Conservation (phyloP, 345 rosid species). For the Pistacia atlantica region DNA sequence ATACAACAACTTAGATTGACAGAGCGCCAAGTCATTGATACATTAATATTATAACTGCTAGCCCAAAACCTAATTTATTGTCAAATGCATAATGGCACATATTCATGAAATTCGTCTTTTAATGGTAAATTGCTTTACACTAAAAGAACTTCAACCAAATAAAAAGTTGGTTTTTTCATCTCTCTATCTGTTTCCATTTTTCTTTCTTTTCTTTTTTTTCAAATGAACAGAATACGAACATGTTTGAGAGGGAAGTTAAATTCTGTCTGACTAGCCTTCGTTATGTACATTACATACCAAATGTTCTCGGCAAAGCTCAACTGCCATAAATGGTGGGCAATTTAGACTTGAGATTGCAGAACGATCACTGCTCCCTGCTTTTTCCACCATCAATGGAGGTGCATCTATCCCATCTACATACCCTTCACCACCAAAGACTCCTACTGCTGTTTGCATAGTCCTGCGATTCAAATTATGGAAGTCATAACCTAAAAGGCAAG, state of each 20-base stretch:
- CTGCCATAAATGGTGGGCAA: constrained; percentile 58
- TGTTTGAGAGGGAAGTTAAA: background rate
- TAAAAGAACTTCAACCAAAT: too few relatives aligned
- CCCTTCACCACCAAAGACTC: constrained; percentile 57
- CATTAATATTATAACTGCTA: background rate
- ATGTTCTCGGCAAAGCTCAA: constrained; percentile 73
- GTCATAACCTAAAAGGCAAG: background rate
- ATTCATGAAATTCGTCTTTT: too few relatives aligned
- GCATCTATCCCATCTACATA: constrained; percentile 45
- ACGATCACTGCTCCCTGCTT: constrained; percentile 53
- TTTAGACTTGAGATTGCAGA: constrained; percentile 57
- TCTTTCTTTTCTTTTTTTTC: too few relatives aligned
- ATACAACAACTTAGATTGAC: background rate
- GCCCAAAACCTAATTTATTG: too few relatives aligned
- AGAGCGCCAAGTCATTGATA: too few relatives aligned
- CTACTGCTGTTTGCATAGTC: constrained; percentile 82
- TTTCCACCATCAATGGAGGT: constrained; percentile 50
- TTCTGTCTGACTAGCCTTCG: background rate
- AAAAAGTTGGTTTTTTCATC: too few relatives aligned
- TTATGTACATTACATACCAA: constrained; percentile 40
- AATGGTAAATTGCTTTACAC: too few relatives aligned
- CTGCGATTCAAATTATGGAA: constrained; percentile 29
- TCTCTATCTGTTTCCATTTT: background rate
- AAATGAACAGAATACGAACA: too few relatives aligned
- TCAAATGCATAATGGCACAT: too few relatives aligned